phyloP scores from a whole-genome alignment of 345 rosid species.

The Odontarrhena argentea region DNA sequence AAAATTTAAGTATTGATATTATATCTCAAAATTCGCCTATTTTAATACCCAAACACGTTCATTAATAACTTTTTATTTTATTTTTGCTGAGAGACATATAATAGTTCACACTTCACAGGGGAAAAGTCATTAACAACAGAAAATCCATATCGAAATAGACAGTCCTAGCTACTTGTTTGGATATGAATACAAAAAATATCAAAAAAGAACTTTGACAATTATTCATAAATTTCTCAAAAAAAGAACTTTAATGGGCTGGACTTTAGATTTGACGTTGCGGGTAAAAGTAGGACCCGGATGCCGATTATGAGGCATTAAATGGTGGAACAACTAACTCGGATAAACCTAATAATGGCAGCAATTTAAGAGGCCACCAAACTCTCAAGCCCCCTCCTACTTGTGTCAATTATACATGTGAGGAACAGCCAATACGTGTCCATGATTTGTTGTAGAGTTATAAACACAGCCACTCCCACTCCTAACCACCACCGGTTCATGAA shows the following conservation, averaged over 20 bases:
- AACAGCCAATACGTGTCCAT: neutral
- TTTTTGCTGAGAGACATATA: too few species aligned
- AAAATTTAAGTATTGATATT: too few species aligned
- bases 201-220: too few species aligned
- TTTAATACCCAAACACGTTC: too few species aligned
- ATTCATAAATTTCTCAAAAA: too few species aligned
- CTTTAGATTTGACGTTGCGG: neutral
- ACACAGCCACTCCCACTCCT: constrained; percentile 13
- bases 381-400: constrained; percentile 6
- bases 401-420: neutral
- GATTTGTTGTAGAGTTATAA: constrained; percentile 17
- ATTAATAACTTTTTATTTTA: too few species aligned
- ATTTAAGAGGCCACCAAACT: constrained; percentile 31
- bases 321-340: constrained; percentile 11
- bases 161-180: too few species aligned
- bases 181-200: too few species aligned
- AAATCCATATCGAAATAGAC: too few species aligned
- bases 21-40: too few species aligned
- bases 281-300: neutral
- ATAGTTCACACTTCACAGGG: too few species aligned
- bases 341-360: neutral
- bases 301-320: neutral
- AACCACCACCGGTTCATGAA: constrained; percentile 31
- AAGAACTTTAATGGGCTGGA: neutral
- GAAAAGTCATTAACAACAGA: too few species aligned